A percentile compares a stretch with the other conserved stretches of the same genome.
Conservation (phyloP, 441 rosid species). For the Populus hybrid region DNA sequence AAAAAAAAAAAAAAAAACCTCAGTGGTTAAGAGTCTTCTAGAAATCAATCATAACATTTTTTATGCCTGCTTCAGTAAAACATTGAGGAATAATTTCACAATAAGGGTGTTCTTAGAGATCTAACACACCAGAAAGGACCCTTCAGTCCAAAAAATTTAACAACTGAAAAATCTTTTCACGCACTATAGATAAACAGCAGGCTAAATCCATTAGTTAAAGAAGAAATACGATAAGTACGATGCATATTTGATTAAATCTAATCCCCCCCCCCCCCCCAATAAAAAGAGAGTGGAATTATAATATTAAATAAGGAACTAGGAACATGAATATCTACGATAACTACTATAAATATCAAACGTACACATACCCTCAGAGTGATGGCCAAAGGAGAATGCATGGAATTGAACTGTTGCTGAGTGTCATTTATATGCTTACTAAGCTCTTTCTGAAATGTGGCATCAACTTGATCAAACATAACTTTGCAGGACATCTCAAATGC, state of each 20-base stretch:
- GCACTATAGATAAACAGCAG: neutral
- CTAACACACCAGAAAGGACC: neutral
- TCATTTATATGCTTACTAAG: slow-evolving; percentile 46
- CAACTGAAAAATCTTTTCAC: neutral
- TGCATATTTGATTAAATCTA: neutral
- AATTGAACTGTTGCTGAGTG: slow-evolving; percentile 62
- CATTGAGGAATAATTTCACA: neutral
- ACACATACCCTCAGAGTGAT: slow-evolving; percentile 52
- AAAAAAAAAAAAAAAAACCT: neutral
- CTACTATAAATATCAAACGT: neutral
- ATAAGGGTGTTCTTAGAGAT: neutral
- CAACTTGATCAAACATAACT: slow-evolving; percentile 75
- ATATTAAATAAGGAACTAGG: neutral
- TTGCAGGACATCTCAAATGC: slow-evolving; percentile 83
- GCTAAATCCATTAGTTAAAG: neutral
- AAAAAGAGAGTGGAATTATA: neutral
- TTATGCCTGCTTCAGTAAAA: neutral
- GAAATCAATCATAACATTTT: neutral
- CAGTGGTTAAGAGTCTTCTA: neutral
- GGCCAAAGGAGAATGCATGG: slow-evolving; percentile 56
- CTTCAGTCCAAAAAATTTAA: neutral
- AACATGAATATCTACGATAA: neutral
- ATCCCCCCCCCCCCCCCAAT: neutral
- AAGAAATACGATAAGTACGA: neutral
- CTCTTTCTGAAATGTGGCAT: slow-evolving; percentile 62